Conservation (phyloP, 768 basidiomycete species). For the Kwoniella bestiolae region DNA sequence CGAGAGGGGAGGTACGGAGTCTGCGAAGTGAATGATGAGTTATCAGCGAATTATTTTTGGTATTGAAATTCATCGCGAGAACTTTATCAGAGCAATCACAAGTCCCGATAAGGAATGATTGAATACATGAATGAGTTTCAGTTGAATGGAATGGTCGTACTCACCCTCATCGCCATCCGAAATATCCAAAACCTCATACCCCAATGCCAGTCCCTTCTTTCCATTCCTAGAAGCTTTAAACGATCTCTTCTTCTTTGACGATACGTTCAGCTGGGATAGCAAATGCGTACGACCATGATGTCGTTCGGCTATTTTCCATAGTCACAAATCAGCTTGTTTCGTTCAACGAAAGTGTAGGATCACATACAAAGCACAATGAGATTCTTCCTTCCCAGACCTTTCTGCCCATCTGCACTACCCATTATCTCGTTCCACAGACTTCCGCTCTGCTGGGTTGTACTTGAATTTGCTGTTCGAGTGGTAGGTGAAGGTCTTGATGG, state of each 20-base stretch:
- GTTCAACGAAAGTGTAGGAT: neutral
- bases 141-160: conserved; percentile 39
- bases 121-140: too few species aligned
- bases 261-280: conserved; percentile 26
- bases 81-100: too few species aligned
- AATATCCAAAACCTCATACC: conserved; percentile 90
- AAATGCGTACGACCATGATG: conserved; percentile 38
- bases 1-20: conserved; percentile 84
- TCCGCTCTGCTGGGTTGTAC: neutral
- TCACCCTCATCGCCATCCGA: conserved; percentile 89
- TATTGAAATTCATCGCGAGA: neutral
- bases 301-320: conserved; percentile 39
- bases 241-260: conserved; percentile 8
- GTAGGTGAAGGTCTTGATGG: conserved; percentile 12
- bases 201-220: conserved; percentile 77
- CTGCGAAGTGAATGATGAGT: conserved; percentile 63
- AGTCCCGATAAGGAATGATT: too few species aligned
- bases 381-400: conserved; percentile 76
- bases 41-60: too few species aligned
- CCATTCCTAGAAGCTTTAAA: conserved; percentile 6
- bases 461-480: neutral
- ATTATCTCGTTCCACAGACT: conserved; percentile 87
- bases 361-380: conserved; percentile 71
- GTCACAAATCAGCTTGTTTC: too few species aligned
- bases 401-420: conserved; percentile 77